Percentiles rank a stretch among this genome's conserved stretches.
Conservation (phyloP, 257 asterid species). For the Solanum chiquidenum region DNA sequence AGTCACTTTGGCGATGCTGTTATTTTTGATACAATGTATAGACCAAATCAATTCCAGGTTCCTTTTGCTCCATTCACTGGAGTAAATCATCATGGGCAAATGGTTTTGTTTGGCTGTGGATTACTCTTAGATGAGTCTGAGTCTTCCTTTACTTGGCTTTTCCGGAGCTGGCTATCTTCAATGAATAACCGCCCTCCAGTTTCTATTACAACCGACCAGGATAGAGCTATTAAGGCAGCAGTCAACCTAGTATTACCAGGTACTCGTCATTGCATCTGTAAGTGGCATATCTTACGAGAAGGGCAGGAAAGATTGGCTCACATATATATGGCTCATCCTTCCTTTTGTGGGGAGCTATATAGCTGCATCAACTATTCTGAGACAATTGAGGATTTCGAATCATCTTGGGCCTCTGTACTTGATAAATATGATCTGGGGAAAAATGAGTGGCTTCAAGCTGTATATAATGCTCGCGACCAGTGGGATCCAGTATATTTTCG, state of each 20-base stretch:
- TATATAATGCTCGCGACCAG: slow-evolving; percentile 72
- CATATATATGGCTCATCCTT: slow-evolving; percentile 51
- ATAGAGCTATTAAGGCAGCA: slow-evolving; percentile 69
- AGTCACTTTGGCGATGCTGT: slow-evolving; percentile 71
- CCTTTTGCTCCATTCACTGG: slow-evolving; percentile 87
- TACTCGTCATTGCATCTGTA: slow-evolving; percentile 76
- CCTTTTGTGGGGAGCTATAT: slow-evolving; percentile 58
- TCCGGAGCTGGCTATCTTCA: slow-evolving; percentile 64
- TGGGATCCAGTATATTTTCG: slow-evolving; percentile 87
- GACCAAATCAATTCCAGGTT: slow-evolving; percentile 73
- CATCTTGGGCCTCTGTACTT: slow-evolving; percentile 57
- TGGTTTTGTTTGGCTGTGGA: slow-evolving; percentile 72
- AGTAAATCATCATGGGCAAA: slow-evolving; percentile 68
- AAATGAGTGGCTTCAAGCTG: slow-evolving; percentile 80
- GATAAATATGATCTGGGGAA: slow-evolving; percentile 43
- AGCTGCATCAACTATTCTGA: slow-evolving; percentile 68
- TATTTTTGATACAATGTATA: slow-evolving; percentile 61
- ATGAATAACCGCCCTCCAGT: slow-evolving; percentile 56
- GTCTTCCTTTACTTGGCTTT: slow-evolving; percentile 67
- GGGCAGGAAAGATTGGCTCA: slow-evolving; percentile 81
- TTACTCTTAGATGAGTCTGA: slow-evolving; percentile 75
- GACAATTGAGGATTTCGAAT: slow-evolving; percentile 66
- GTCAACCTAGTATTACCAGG: slow-evolving; percentile 54
- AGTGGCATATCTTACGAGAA: slow-evolving; percentile 78
- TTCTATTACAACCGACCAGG: slow-evolving; percentile 77